Evolutionary conservation across 257 asterid species (phyloP), one percentile per base, ranked within the genome.

Genomic region (Plantago ovata): DNA sequence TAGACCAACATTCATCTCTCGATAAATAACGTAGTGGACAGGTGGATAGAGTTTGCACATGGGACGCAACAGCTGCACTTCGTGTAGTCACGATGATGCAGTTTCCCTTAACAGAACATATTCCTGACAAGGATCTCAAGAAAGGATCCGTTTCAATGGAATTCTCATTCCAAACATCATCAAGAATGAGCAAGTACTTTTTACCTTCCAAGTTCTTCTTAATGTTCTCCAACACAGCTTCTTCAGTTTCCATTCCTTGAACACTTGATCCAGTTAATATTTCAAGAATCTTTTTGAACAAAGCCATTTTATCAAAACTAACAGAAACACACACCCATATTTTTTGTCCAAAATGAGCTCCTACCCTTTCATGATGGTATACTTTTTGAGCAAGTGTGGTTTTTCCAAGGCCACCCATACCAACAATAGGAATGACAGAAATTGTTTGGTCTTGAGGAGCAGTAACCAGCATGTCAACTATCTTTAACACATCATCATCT

Each of bases 111-210:
- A 9, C 14, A 0, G 15, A 33, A 41, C 41, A 45, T 15, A 63
- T 23, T 40, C 48, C 61, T 0, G 13, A 15, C 10, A 71, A 13
- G 7, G 68, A n/a, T 12, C 3, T 22, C 16, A 11, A 3, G 13
- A 62, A 63, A 33, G 52, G 42, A 0, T 60, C 50, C 83, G 72
- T 69, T 2, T 9, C 6, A 7, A 0, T 21, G 0, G 0, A 0
- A 1, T 64, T 28, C 0, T 60, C 72, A 11, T 23, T 48, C 80
- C 80, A 73, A 10, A 73, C 43, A 18, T 77, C 83, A 43, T 77
- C 73, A n/a, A 67, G 58, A 19, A 73, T 60, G 1, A 77, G 60
- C 2, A 77, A 19, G 58, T 38, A 66, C 3, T 24, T 66, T 47
- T 16, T 58, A 0, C 10, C 61, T 9, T 1, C 15, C 21, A 70